A percentile compares a stretch with the other conserved stretches of the same genome.
phyloP scores from a whole-genome alignment of 163 green algal species.

The Chloromonas sp. region DNA sequence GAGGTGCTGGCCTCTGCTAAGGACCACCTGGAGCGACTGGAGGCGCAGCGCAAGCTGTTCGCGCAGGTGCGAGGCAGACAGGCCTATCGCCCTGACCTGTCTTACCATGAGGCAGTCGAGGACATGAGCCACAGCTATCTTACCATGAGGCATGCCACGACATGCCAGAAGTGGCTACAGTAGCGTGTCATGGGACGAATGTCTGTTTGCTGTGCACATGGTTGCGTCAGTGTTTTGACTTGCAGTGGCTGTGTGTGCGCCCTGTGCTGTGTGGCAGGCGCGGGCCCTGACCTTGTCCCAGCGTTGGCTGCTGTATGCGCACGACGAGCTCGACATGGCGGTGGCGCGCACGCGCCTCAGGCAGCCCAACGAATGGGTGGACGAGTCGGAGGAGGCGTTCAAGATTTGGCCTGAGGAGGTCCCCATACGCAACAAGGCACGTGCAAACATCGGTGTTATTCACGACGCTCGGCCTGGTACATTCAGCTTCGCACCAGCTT shows the following conservation, averaged over 20 bases:
- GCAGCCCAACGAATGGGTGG: constrained; percentile 30
- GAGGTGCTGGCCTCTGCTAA: constrained; percentile 13
- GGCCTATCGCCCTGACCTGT: not conserved
- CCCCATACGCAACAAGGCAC: constrained; percentile 31
- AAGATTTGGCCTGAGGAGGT: constrained; percentile 50
- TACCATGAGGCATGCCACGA: too few species aligned
- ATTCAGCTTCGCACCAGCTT: not conserved
- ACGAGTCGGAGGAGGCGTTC: constrained; percentile 32
- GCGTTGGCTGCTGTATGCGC: constrained; percentile 70
- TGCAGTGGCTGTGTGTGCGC: not conserved
- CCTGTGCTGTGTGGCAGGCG: constrained; percentile 23
- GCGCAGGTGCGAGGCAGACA: constrained; percentile 24
- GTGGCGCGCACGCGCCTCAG: constrained; percentile 62
- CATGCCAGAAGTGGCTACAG: too few species aligned
- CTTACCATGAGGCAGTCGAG: not conserved
- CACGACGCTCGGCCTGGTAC: not conserved
- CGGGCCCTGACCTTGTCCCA: constrained; percentile 52
- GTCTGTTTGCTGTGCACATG: not conserved
- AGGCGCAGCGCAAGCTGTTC: constrained; percentile 50
- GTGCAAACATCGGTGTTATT: not conserved
- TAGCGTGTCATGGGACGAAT: not conserved
- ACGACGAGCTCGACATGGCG: constrained; percentile 86
- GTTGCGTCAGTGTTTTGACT: not conserved
- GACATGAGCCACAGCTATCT: too few species aligned
- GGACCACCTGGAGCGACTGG: constrained; percentile 52